Base-by-base conservation (phyloP, 345 rosid species). In the Limnanthes douglasii region DNA sequence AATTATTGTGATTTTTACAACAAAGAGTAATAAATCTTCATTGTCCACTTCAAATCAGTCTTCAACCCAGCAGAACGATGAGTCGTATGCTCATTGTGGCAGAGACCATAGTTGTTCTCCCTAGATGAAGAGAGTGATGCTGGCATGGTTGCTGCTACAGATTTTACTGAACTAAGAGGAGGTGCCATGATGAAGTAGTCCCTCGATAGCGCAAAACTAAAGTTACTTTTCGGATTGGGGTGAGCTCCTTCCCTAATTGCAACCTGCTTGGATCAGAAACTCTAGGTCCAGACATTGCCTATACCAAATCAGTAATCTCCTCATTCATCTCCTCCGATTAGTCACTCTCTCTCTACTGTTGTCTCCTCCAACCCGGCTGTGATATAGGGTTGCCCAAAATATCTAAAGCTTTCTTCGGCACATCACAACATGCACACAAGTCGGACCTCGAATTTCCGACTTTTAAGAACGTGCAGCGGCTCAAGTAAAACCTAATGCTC, bases 141-240 rank as follows among this genome's bases (percentile, higher is more conserved):
- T n/a, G n/a, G n/a, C n/a, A n/a, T n/a, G n/a, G 51, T 37, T 2
- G 43, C 57, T 0, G 31, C 69, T 5, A 39, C 56, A 65, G 86
- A 79, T 68, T 84, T 72, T 40, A 92, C 70, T 13, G 86, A 64
- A 46, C 51, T 51, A 18, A 73, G 71, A 34, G 88, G 80, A 0
- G 93, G 75, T 59, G 73, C 79, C 85, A 75, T 0, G 95, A 79
- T 37, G 92, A 76, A 34, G 75, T 59, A 24, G 95, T 84, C 1
- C 86, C 95, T 4, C 95, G 98, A 67, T 90, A 95, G 27, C 98
- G 73, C 49, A 90, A 49, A 46, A 74, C 65, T 5, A 86, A 53
- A n/a, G 85, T 66, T 28, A 85, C 94, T 56, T 90, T 90, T 23
- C 84, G 60, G 67, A 90, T 84, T 70, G 78, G 95, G 54, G 78